Evolutionary conservation across 768 basidiomycete species (phyloP).

Genomic region (Leccinum sublutescens): DNA sequence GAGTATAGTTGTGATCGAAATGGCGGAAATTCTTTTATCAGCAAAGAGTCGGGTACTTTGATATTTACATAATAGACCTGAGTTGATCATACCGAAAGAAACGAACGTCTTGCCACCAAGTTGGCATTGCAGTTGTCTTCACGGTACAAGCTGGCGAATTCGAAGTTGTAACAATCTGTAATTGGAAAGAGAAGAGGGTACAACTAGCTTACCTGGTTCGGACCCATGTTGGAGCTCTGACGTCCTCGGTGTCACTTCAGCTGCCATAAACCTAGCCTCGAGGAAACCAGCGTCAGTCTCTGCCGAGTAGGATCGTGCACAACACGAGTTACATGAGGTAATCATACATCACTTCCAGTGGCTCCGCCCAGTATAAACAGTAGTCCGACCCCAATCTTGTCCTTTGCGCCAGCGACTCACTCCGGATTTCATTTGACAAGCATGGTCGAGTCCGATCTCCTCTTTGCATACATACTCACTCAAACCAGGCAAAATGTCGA

Average conservation of each 20-base stretch:
- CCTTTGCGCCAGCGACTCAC: conserved; percentile 1
- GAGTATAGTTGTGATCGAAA: neutral
- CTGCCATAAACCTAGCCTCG: neutral
- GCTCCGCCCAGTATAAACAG: conserved; percentile 14
- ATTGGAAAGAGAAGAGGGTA: neutral
- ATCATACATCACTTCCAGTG: conserved; percentile 8
- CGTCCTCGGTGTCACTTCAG: neutral
- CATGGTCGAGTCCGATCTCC: conserved; percentile 25
- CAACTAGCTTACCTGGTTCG: neutral
- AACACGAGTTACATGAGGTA: conserved; percentile 21
- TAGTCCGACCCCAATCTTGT: neutral
- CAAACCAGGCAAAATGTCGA: conserved; percentile 48
- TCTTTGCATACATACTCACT: conserved; percentile 39
- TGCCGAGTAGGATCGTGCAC: neutral
- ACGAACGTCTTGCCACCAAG: no score
- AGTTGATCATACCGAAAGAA: no score
- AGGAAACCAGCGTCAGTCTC: neutral
- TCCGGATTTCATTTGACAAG: conserved; percentile 5
- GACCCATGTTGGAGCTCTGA: no score
- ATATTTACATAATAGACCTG: neutral
- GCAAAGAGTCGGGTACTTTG: neutral
- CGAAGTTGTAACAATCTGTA: neutral
- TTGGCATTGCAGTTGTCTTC: no score
- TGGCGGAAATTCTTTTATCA: neutral
- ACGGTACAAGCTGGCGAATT: neutral